A percentile compares a stretch with the other conserved stretches of the same genome.
Conservation (phyloP, 768 basidiomycete species). For the Psilocybe cyanescens region DNA sequence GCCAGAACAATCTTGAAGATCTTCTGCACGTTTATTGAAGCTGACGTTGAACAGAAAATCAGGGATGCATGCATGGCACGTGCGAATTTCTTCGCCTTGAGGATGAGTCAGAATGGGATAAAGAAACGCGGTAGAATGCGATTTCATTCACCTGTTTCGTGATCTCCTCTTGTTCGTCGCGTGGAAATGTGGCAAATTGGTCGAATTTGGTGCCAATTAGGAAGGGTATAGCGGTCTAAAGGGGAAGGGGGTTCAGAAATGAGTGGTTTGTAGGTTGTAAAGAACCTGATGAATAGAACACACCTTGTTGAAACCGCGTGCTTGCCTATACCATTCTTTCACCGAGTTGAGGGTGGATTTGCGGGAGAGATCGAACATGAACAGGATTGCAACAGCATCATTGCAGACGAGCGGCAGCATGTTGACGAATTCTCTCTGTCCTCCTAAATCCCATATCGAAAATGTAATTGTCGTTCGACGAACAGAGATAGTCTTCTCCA, state of each 20-base stretch:
- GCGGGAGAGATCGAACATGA: slow-evolving; percentile 99
- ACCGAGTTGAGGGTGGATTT: slow-evolving; percentile 98
- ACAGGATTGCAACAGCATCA: slow-evolving; percentile 98
- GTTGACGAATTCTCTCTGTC: slow-evolving; percentile 98
- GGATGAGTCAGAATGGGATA: slow-evolving; percentile 3
- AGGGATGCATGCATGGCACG: slow-evolving; percentile 99
- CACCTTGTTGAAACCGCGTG: slow-evolving; percentile 99
- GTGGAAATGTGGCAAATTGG: slow-evolving; percentile 92
- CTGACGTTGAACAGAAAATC: slow-evolving; percentile 98
- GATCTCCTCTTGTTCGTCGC: slow-evolving; percentile 99
- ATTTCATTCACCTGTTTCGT: slow-evolving; percentile 80
- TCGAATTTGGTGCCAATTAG: slow-evolving; percentile 99
- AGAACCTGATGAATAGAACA: slow-evolving; percentile 6
- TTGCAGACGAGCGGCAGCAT: slow-evolving; percentile 99
- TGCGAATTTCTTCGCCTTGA: slow-evolving; percentile 94
- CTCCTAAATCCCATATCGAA: slow-evolving; percentile 98
- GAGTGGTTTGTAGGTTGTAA: background rate
- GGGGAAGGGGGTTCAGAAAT: background rate
- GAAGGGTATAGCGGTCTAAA: slow-evolving; percentile 96
- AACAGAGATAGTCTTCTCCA: slow-evolving; percentile 99
- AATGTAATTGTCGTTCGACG: slow-evolving; percentile 99
- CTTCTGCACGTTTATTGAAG: slow-evolving; percentile 99
- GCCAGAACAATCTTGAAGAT: slow-evolving; percentile 98
- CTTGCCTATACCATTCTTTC: slow-evolving; percentile 99
- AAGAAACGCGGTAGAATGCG: background rate